A percentile compares a stretch with the other conserved stretches of the same genome.
Evolutionary conservation across 345 rosid species (phyloP).

Genomic region (Brassica rapa): DNA sequence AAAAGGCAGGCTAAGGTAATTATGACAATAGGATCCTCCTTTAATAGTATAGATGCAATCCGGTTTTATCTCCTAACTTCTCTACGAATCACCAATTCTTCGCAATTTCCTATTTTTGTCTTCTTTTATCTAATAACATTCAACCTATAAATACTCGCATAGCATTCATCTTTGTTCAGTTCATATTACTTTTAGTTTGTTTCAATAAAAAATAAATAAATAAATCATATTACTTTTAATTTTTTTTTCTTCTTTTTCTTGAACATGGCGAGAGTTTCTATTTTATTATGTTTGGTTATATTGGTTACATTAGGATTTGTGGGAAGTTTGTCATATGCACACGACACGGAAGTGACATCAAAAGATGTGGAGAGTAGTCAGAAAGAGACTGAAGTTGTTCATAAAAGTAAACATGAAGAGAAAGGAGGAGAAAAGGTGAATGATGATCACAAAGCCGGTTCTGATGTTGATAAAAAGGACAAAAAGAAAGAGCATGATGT

Average conservation of each 20-base stretch:
- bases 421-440: conserved; percentile 10
- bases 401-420: conserved; percentile 14
- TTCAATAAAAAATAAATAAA: neutral
- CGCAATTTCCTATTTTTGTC: conserved; percentile 27
- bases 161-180: conserved; percentile 10
- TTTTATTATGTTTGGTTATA: conserved; percentile 32
- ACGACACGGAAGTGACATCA: conserved; percentile 21
- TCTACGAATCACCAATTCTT: conserved; percentile 32
- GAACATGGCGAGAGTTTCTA: conserved; percentile 38
- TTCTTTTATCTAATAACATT: conserved; percentile 10
- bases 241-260: neutral
- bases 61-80: conserved; percentile 35
- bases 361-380: conserved; percentile 14
- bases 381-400: conserved; percentile 5
- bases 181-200: neutral
- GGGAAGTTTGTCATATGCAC: conserved; percentile 30
- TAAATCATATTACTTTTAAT: neutral
- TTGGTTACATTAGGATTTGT: conserved; percentile 37
- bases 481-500: conserved; percentile 15
- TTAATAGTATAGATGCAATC: no score
- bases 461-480: neutral
- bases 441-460: conserved; percentile 9
- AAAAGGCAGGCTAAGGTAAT: no score
- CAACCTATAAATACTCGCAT: conserved; percentile 30
- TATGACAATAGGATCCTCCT: no score